phyloP scores from a whole-genome alignment of 2,329 filamentous ascomycete species.

The Aspergillus pseudoviridinutans region DNA sequence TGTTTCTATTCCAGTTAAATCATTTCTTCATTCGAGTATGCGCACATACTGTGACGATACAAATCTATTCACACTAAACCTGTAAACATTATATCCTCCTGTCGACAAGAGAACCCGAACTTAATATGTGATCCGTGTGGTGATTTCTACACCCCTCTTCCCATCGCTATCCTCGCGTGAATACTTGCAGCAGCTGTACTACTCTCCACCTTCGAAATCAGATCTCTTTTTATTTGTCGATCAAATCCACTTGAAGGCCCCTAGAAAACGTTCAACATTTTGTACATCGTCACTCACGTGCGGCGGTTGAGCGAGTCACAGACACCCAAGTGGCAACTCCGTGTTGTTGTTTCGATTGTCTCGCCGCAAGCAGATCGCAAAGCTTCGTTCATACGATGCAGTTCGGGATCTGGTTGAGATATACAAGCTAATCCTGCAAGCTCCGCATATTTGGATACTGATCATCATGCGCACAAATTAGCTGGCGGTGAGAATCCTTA shows the following conservation, averaged over 20 bases:
- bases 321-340: constrained; percentile 11
- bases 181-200: not conserved
- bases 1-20: not conserved
- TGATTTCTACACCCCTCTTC: not conserved
- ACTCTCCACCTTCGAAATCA: not conserved
- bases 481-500: not conserved
- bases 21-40: not conserved
- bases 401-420: not conserved
- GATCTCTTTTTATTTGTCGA: not conserved
- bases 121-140: not conserved
- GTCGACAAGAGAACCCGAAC: not conserved
- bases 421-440: not conserved
- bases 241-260: not conserved
- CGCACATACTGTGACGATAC: not conserved
- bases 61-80: not conserved
- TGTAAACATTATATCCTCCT: not conserved
- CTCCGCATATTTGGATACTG: not conserved
- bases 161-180: not conserved
- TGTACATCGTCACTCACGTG: not conserved
- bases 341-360: constrained; percentile 5
- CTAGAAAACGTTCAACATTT: not conserved
- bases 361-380: constrained; percentile 9
- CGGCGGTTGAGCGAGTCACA: constrained; percentile 13
- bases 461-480: not conserved
- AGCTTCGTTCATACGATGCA: not conserved